Percentiles rank a stretch among this genome's conserved stretches.
Evolutionary conservation across 1,284 basidiomycete species (phyloP).

Genomic region (Phylloporus sp.): DNA sequence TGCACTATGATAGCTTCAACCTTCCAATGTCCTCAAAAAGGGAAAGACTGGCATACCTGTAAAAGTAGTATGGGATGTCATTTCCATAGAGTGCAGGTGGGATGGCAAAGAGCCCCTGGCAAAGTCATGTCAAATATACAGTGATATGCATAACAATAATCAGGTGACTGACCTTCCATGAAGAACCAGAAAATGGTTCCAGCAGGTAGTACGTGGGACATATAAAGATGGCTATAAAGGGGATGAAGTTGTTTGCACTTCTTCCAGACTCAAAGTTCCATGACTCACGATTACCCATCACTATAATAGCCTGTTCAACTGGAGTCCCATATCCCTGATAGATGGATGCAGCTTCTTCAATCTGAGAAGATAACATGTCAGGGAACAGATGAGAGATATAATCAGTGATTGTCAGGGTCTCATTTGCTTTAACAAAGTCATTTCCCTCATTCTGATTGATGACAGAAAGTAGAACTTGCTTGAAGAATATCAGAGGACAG

Average conservation of each 20-base stretch:
- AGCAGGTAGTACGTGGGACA: slow-evolving; percentile 34
- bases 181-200: slow-evolving; percentile 16
- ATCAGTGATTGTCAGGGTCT: slow-evolving; percentile 17
- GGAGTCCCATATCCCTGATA: slow-evolving; percentile 24
- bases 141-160: background rate
- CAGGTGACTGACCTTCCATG: slow-evolving; percentile 31
- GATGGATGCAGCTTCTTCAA: slow-evolving; percentile 13
- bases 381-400: slow-evolving; percentile 35
- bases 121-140: background rate
- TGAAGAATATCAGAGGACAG: slow-evolving; percentile 1
- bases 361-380: slow-evolving; percentile 14
- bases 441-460: slow-evolving; percentile 30
- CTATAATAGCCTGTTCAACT: slow-evolving; percentile 16
- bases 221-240: slow-evolving; percentile 25
- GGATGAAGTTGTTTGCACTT: background rate
- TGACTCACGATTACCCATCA: slow-evolving; percentile 29
- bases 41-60: slow-evolving; percentile 9
- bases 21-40: too few species aligned
- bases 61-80: slow-evolving; percentile 30
- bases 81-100: slow-evolving; percentile 24
- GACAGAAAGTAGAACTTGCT: slow-evolving; percentile 24
- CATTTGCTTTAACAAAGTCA: slow-evolving; percentile 21
- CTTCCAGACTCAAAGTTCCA: background rate
- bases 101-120: slow-evolving; percentile 32
- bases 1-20: too few species aligned